Base-by-base conservation (phyloP, 345 rosid species). In the Syzygium grande region DNA sequence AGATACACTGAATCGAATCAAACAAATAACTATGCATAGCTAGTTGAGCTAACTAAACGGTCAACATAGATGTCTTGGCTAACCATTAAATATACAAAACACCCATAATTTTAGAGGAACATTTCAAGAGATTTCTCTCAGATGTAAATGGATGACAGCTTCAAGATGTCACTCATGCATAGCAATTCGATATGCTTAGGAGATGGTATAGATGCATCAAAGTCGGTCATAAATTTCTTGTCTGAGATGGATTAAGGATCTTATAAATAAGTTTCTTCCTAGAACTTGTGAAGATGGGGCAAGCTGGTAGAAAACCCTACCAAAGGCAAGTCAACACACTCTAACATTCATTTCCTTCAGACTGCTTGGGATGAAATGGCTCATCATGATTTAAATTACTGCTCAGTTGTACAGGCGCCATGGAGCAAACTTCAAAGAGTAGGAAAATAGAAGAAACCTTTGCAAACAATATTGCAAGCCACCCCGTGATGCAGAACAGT, bases 401-500 rank as follows among this genome's bases (percentile, higher is more conserved):
- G 13, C 27, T 73, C 23, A 73, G 49, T 73, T 21, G 38, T 10
- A 19, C 83, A 38, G 49, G 14, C 38, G 83, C 49, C 27, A 38
- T 38, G 83, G 43, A 38, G 38, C 1, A 38, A 38, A 49, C 27
- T 73, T 73, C 79, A 73, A 73, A 34, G 49, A 38, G 49, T 14
- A 38, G 52, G 73, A 46, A 87, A 17, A 51, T 46, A 30, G 43
- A 55, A 43, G 51, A 79, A 86, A 91, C 91, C 92, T 91, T 14
- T 0, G 92, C 79, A 52, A 89, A 84, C 34, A 79, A 53, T 41
- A 89, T 89, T 1, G 89, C 88, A 84, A 91, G 88, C 92, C 92
- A 91, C 30, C 92, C 92, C 19, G 34, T 34, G 27, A 91, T 89
- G 91, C 90, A 88, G 83, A 88, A 30, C 30, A 84, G 2, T 41